A percentile compares a stretch with the other conserved stretches of the same genome.
Conservation (phyloP, 75 land plant species). For the Sequoiadendron giganteum region DNA sequence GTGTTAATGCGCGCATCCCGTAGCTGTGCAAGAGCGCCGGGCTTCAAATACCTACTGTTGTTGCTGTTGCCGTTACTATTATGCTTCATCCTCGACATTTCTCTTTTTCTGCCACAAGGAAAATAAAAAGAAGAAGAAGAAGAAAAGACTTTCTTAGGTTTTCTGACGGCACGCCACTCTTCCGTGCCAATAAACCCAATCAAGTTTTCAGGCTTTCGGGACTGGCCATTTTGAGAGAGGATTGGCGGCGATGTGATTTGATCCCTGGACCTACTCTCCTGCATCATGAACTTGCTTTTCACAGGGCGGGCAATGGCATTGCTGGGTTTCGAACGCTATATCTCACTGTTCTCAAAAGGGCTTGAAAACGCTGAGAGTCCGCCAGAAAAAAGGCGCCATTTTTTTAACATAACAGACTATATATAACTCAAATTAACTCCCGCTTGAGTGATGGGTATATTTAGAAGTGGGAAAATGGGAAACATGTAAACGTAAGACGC, state of each 20-base stretch:
- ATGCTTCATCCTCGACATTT: slow-evolving; percentile 11
- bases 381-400: slow-evolving; percentile 9
- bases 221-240: background rate
- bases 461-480: background rate
- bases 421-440: slow-evolving; percentile 1
- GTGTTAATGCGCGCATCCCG: slow-evolving; percentile 40
- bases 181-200: background rate
- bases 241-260: background rate
- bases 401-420: background rate
- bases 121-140: background rate
- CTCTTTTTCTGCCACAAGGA: background rate
- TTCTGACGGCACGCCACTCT: background rate
- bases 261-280: background rate
- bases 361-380: background rate
- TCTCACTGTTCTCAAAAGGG: background rate
- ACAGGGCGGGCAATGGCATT: background rate
- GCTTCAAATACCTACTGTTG: slow-evolving; percentile 53
- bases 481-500: too few relatives aligned
- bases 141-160: background rate
- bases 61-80: background rate
- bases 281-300: background rate
- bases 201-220: background rate
- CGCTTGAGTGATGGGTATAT: background rate
- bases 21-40: slow-evolving; percentile 71
- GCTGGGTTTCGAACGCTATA: background rate